These are phyloP conservation scores for Pythium vanterpoolii DNA, from an alignment of 352 stramenopile genomes.

Conservation along the genomic window DNA sequence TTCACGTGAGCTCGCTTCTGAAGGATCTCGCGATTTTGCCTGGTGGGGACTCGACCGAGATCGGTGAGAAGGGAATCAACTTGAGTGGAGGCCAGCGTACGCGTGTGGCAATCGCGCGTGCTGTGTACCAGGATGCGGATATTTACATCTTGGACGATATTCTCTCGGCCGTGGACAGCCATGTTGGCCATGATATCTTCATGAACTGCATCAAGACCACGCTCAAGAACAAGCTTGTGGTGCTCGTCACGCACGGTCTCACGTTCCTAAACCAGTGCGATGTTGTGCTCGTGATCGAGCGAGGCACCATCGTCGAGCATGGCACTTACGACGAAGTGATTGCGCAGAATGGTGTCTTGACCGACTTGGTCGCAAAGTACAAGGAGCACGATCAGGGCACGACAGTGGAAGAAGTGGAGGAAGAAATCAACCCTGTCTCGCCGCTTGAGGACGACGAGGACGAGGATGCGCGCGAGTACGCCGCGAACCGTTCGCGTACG, in stretches of 20 bases:
- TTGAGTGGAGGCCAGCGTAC: slow-evolving; percentile 95
- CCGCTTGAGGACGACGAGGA: slow-evolving; percentile 30
- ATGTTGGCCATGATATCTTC: slow-evolving; percentile 96
- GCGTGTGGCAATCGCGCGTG: slow-evolving; percentile 90
- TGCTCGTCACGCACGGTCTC: slow-evolving; percentile 92
- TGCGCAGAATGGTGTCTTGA: slow-evolving; percentile 43
- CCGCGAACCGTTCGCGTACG: slow-evolving; percentile 33
- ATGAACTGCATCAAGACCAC: slow-evolving; percentile 89
- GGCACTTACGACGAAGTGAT: slow-evolving; percentile 64
- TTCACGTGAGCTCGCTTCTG: slow-evolving; percentile 69
- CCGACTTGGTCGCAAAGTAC: slow-evolving; percentile 68
- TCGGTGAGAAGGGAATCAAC: slow-evolving; percentile 98
- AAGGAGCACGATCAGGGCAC: slow-evolving; percentile 41
- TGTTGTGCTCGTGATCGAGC: slow-evolving; percentile 52
- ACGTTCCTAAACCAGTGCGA: slow-evolving; percentile 76
- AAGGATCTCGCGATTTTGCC: slow-evolving; percentile 90
- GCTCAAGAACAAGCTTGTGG: slow-evolving; percentile 84
- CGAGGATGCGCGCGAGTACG: slow-evolving; percentile 19
- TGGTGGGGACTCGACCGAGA: slow-evolving; percentile 94
- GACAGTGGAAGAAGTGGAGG: slow-evolving; percentile 19
- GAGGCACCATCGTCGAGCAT: slow-evolving; percentile 51
- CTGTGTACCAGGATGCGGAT: slow-evolving; percentile 93
- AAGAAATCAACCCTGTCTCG: slow-evolving; percentile 48
- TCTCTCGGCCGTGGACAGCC: slow-evolving; percentile 95
- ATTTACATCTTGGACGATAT: slow-evolving; percentile 97